Base-by-base conservation (phyloP, 2,329 filamentous ascomycete species). In the Botrytis squamosa region DNA sequence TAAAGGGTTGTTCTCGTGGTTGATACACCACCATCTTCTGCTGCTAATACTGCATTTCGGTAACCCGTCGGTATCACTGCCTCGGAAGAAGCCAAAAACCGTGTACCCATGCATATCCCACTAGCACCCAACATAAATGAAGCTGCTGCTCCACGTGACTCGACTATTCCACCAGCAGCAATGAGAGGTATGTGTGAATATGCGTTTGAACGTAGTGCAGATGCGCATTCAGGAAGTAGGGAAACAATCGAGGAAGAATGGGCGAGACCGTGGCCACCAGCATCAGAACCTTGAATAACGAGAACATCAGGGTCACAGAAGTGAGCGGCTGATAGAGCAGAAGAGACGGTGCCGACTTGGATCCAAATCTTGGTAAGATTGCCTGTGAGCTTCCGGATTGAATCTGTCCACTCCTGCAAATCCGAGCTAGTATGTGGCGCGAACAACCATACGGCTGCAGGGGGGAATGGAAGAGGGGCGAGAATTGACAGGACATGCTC, bases 1-100 rank as follows among this genome's bases (percentile, higher is more conserved):
- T 87, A 89, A 1, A 88, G 79, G 57, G 83, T 85, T 4, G 85
- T 86, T 67, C 86, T 78, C 10, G 83, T 82, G 0, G 87, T 89
- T n/a, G 76, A 84, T 64, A 84, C 80, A 0, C 87, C 87, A 1
- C 87, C 87, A 79, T 89, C 87, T 1, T 70, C 79, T 6, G 85
- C 84, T 0, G 80, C 75, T 0, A 89, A 46, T 0, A 89, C 80
- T 25, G 84, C 85, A 3, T 84, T 78, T 74, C 81, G 81, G 76
- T 88, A 88, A 0, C 86, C 86, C 18, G 82, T 78, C 5, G 83
- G 79, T 12, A 87, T 83, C 44, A 81, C 80, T 1, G 85, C 84
- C 78, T 89, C 87, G 0, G 80, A 79, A 1, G 81, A 77, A 1
- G 85, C 84, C 0, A 89, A 81, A 55, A 86, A 86, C 22, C 85